phyloP scores from a whole-genome alignment of 805 yeast species.

The Hanseniaspora pseudoguilliermondii region DNA sequence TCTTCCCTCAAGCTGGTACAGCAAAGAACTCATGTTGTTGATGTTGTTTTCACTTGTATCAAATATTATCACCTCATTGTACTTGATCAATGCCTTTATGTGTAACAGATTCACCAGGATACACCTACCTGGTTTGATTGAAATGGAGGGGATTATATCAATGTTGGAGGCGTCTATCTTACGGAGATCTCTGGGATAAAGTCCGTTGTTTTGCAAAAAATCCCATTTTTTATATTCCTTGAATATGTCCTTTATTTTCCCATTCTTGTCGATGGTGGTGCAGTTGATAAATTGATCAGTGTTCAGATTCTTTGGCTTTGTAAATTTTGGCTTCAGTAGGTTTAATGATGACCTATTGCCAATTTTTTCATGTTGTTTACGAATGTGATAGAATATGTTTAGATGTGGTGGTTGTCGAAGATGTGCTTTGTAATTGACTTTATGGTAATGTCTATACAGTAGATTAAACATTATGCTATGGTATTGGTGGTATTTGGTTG shows the following conservation, averaged over 20 bases:
- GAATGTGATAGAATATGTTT: neutral
- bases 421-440: neutral
- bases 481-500: neutral
- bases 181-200: constrained; percentile 77
- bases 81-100: constrained; percentile 78
- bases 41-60: constrained; percentile 47
- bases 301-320: constrained; percentile 18
- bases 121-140: constrained; percentile 60
- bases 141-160: constrained; percentile 81
- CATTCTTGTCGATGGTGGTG: constrained; percentile 64
- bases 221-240: constrained; percentile 66
- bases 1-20: constrained; percentile 74
- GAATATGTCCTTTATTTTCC: constrained; percentile 66
- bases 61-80: constrained; percentile 68
- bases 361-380: neutral
- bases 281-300: constrained; percentile 47
- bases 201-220: constrained; percentile 56
- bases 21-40: constrained; percentile 54
- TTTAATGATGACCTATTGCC: neutral
- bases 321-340: constrained; percentile 29
- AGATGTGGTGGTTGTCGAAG: neutral
- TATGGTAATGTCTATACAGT: neutral
- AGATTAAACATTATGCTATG: neutral
- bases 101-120: constrained; percentile 73
- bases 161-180: constrained; percentile 62